Evolutionary conservation across 139 green algal genomes (phyloP), one percentile per base, ranked within the genome.

Genomic region (Parachlorella kessleri): DNA sequence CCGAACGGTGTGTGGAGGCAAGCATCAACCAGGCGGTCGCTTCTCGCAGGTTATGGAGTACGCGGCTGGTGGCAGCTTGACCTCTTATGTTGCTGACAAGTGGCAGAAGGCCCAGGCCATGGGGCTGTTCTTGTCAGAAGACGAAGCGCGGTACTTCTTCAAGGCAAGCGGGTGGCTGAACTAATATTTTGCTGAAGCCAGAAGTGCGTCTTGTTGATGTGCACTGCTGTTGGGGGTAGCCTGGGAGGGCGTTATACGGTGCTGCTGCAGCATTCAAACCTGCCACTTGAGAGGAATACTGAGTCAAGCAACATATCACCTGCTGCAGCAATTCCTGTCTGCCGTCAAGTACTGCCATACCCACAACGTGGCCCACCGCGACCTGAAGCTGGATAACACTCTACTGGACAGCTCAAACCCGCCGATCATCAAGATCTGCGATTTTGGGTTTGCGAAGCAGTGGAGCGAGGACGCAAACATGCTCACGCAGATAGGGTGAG

Each of bases 281-380:
- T 77, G 33, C 26, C n/a, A n/a, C n/a, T n/a, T n/a, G n/a, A n/a
- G n/a, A n/a, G n/a, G n/a, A n/a, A n/a, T n/a, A n/a, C n/a, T n/a
- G n/a, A n/a, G n/a, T n/a, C n/a, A n/a, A n/a, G n/a, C n/a, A n/a
- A n/a, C n/a, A n/a, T n/a, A n/a, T n/a, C n/a, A n/a, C n/a, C n/a
- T n/a, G 14, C 55, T 83, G 76, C 83, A 92, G 83, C 94, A 98
- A 89, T 94, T 98, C 68, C 78, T 98, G 2, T 88, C 73, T 6
- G 93, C 94, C 0, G 92, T 98, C n/a, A 91, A 95, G 75, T 98
- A 96, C 86, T 97, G 94, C 86, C 94, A 98, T 82, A 82, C 78
- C 18, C 90, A 96, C 79, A 88, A 88, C 33, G 94, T 98, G 36
- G 94, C 93, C 0, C 94, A 98, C 89, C 82, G 91, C 4, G 85